Conservation (phyloP, 768 basidiomycete species). For the Pleurotus ostreatus region DNA sequence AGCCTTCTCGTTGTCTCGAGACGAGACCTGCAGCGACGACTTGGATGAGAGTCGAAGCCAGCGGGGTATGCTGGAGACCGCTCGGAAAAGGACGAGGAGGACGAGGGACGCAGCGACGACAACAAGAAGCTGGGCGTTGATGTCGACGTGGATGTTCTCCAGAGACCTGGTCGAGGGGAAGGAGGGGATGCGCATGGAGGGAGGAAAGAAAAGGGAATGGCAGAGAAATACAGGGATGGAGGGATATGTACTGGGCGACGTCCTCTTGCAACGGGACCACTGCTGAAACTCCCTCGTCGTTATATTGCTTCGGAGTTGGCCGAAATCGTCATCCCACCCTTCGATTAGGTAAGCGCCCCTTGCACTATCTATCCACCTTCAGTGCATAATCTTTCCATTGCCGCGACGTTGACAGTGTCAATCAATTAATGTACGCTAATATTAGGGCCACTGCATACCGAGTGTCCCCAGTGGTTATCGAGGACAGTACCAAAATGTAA, state of each 20-base stretch:
- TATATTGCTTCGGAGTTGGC: conserved; percentile 3
- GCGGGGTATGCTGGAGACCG: conserved; percentile 13
- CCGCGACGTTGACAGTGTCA: too few relatives aligned
- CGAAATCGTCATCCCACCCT: neutral
- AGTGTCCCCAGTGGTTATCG: too few relatives aligned
- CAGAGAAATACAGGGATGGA: neutral
- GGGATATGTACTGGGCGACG: neutral
- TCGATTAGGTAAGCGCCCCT: neutral
- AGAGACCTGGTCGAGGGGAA: conserved; percentile 9
- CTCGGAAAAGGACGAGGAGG: conserved; percentile 16
- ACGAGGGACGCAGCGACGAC: conserved; percentile 22
- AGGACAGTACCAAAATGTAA: too few relatives aligned
- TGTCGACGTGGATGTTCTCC: conserved; percentile 6
- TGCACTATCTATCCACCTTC: neutral
- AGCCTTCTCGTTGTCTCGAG: conserved; percentile 15
- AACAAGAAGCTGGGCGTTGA: conserved; percentile 11
- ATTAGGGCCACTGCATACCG: too few relatives aligned
- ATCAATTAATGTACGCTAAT: too few relatives aligned
- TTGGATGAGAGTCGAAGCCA: conserved; percentile 8
- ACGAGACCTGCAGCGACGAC: conserved; percentile 9
- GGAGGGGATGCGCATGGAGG: conserved; percentile 7
- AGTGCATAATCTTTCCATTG: neutral
- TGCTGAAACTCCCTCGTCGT: conserved; percentile 6
- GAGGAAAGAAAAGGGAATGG: neutral
- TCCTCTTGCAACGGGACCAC: neutral